These are phyloP conservation scores for Penicillium sp. DNA, from an alignment of 2,329 filamentous ascomycete species.

Conservation along the genomic window DNA sequence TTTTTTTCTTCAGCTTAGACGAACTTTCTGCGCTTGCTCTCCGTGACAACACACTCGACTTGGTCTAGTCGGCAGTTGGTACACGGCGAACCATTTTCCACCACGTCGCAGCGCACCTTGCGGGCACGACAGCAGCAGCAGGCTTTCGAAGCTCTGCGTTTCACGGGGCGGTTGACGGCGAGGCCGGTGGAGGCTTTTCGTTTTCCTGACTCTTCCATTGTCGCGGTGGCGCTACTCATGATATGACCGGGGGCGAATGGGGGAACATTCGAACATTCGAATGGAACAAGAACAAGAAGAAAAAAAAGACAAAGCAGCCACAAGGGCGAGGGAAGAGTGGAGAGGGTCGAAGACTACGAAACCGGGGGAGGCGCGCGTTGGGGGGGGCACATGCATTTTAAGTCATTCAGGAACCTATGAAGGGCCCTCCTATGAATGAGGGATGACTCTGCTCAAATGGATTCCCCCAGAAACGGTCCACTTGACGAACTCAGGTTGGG, in stretches of 20 bases:
- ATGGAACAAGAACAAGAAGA: background rate
- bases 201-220: conserved; percentile 51
- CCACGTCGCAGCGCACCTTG: conserved; percentile 93
- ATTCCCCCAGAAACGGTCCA: background rate
- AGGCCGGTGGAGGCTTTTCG: conserved; percentile 62
- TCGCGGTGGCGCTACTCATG: conserved; percentile 19
- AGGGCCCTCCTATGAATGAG: too few species aligned
- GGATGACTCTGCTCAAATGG: too few species aligned
- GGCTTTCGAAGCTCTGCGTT: conserved; percentile 86
- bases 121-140: conserved; percentile 86
- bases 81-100: conserved; percentile 81
- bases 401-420: conserved; percentile 27
- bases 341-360: conserved; percentile 23
- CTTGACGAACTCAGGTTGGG: conserved; percentile 15
- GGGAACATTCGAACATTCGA: conserved; percentile 26
- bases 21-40: conserved; percentile 75
- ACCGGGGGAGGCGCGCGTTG: conserved; percentile 22
- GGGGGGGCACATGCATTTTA: conserved; percentile 36
- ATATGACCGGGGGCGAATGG: conserved; percentile 22
- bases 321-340: conserved; percentile 27
- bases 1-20: conserved; percentile 22
- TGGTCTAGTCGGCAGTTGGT: conserved; percentile 74
- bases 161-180: conserved; percentile 64
- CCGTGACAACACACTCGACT: conserved; percentile 64
- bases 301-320: conserved; percentile 3